Base-by-base conservation (phyloP, 306 rosid genomes). In the Hippophae rhamnoides region DNA sequence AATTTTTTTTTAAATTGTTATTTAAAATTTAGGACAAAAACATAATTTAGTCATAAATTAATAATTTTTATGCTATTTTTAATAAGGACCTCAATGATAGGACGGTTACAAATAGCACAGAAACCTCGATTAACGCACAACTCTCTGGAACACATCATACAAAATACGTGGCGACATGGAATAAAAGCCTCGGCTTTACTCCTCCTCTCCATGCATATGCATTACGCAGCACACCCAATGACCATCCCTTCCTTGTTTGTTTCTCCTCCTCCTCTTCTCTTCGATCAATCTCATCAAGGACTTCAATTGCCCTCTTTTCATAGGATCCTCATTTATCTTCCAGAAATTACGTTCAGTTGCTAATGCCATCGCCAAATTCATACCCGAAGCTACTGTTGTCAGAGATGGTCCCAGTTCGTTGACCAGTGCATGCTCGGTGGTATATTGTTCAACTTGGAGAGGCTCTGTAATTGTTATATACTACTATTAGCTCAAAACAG, bases 141-240 rank as follows among this genome's bases (percentile, higher is more conserved):
- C 52, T 71, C 76, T 61, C 76, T 58, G 27, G 76, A 71, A 48
- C 76, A 71, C 7, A 65, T 66, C 54, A 70, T 71, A 47, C 76
- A 71, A 40, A 64, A 71, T 50, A 71, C 42, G 66, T 71, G 76
- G 10, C 71, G 71, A 47, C 76, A 71, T 44, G 76, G 76, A 48
- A 71, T 71, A 59, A 65, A 71, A 41, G 76, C 71, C 57, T 71
- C 67, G 8, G 71, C 76, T 58, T 71, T 71, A 65, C 45, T 64
- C 44, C 45, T 64, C 44, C 62, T 59, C 46, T 72, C 76, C 76
- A 59, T 72, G 71, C 76, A 72, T 6, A n/a, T n/a, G n/a, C n/a
- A n/a, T n/a, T n/a, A 72, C 76, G 71, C 76, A 65, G 43, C 76
- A 72, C 64, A 61, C 31, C 77, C 77, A 72, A 66, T 66, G 72